phyloP scores from a whole-genome alignment of 345 rosid species.

The Lepidium sativum region DNA sequence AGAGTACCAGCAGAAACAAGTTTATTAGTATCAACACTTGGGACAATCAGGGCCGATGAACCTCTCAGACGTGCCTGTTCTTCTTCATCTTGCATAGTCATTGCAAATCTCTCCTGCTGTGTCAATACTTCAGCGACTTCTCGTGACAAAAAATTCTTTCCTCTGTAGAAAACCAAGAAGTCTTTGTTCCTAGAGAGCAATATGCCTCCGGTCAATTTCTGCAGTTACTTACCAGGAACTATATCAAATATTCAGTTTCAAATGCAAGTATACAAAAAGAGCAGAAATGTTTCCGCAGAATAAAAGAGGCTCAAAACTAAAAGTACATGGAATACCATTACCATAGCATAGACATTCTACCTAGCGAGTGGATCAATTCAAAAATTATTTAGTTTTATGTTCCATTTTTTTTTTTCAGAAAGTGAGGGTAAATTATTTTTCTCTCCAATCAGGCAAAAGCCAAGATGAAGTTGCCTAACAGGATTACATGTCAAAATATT shows the following conservation, averaged over 20 bases:
- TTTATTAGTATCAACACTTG: constrained; percentile 29
- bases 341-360: not conserved
- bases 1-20: constrained; percentile 74
- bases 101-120: constrained; percentile 67
- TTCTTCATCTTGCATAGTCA: constrained; percentile 72
- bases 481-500: not conserved
- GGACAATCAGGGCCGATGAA: constrained; percentile 47
- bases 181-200: constrained; percentile 88
- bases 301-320: not conserved
- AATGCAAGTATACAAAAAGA: not conserved
- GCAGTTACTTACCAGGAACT: constrained; percentile 30
- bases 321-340: not conserved
- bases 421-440: not conserved
- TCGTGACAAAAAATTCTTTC: constrained; percentile 71
- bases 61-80: constrained; percentile 84
- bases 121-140: constrained; percentile 64
- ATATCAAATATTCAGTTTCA: constrained; percentile 7
- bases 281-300: not conserved
- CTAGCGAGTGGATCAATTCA: not conserved
- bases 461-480: not conserved
- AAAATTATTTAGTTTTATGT: not conserved
- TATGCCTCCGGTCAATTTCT: constrained; percentile 86
- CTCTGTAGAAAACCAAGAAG: constrained; percentile 90
- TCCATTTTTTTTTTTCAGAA: not conserved
- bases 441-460: not conserved